Conservation (phyloP, 257 asterid species). For the Fraxinus americana region DNA sequence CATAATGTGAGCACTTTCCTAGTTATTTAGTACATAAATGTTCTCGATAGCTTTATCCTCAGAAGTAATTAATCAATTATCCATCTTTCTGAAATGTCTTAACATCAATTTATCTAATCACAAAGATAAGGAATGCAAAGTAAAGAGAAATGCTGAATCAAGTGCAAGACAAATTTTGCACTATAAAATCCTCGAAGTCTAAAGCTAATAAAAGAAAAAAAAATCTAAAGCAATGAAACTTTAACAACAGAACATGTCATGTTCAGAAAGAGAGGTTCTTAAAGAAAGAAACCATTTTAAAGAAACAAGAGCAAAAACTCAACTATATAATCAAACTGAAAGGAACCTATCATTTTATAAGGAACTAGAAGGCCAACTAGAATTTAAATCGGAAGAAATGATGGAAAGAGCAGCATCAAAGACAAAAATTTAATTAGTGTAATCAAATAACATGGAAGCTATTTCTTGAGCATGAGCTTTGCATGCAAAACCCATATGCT, state of each 20-base stretch:
- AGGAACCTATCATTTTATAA: background rate
- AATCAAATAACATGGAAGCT: constrained; percentile 37
- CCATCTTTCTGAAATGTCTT: background rate
- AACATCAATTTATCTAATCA: background rate
- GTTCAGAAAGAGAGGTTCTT: too few relatives aligned
- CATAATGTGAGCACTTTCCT: background rate
- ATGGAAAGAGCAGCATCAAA: background rate
- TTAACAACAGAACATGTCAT: background rate
- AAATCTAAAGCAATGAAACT: background rate
- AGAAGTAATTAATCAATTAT: background rate
- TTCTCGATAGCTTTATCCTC: background rate
- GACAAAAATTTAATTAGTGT: background rate
- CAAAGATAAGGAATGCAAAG: background rate
- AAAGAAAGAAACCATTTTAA: background rate
- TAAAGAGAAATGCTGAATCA: background rate
- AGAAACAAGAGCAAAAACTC: background rate
- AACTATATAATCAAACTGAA: background rate
- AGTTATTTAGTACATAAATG: background rate
- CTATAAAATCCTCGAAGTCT: background rate
- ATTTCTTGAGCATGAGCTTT: constrained; percentile 45
- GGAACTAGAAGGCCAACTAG: background rate
- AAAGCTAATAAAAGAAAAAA: background rate
- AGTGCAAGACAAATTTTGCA: background rate
- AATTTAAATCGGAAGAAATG: background rate
- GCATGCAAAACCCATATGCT: constrained; percentile 45